A percentile compares a stretch with the other conserved stretches of the same genome.
These are phyloP conservation scores for Capillidium heterosporum DNA, from an alignment of 371 early-diverging fungal species.

Conservation along the genomic window DNA sequence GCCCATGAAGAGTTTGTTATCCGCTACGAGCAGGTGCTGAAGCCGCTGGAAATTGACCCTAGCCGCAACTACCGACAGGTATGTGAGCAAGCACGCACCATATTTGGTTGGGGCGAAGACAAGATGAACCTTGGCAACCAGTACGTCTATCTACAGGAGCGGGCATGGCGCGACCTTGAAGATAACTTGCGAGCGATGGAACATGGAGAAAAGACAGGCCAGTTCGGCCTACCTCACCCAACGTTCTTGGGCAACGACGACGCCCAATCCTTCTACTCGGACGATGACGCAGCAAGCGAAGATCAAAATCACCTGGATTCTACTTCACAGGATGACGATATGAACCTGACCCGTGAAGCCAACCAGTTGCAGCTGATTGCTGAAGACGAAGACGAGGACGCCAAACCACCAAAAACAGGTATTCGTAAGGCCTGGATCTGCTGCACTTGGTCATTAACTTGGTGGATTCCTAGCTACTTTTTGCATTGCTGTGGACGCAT, in stretches of 20 bases:
- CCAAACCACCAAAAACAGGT: slow-evolving; percentile 11
- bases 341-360: slow-evolving; percentile 12
- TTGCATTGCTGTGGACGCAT: slow-evolving; percentile 45
- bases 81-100: slow-evolving; percentile 26
- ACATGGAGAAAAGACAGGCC: background rate
- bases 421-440: slow-evolving; percentile 52
- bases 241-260: background rate
- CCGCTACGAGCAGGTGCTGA: slow-evolving; percentile 35
- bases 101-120: slow-evolving; percentile 38
- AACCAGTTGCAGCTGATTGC: slow-evolving; percentile 19
- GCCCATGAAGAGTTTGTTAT: slow-evolving; percentile 45
- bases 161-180: slow-evolving; percentile 31
- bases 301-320: slow-evolving; percentile 6
- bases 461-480: slow-evolving; percentile 58
- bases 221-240: background rate
- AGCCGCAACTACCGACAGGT: slow-evolving; percentile 9
- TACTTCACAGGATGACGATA: slow-evolving; percentile 9
- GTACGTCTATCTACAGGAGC: slow-evolving; percentile 50
- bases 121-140: slow-evolving; percentile 48
- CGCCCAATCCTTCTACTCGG: slow-evolving; percentile 2
- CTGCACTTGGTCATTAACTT: slow-evolving; percentile 59
- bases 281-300: slow-evolving; percentile 9
- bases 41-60: slow-evolving; percentile 20
- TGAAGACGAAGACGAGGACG: slow-evolving; percentile 18
- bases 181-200: slow-evolving; percentile 14